Conservation (phyloP, 2,329 filamentous ascomycete species). For the Pestalotiopsis fici region DNA sequence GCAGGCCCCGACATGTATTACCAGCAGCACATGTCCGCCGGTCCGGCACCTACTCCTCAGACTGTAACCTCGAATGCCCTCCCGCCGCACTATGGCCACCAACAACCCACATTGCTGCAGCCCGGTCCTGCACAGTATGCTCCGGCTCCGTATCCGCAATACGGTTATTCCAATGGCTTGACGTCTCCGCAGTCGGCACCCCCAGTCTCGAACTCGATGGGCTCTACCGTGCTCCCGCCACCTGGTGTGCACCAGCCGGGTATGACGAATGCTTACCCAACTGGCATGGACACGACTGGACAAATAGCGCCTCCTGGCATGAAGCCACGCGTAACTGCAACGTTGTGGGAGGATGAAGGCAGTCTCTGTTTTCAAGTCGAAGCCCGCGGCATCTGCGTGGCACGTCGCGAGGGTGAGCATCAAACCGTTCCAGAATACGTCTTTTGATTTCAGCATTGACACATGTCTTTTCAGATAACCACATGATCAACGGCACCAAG, state of each 20-base stretch:
- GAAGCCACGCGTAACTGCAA: slow-evolving; percentile 95
- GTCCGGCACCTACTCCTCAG: slow-evolving; percentile 73
- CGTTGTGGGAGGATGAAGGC: slow-evolving; percentile 96
- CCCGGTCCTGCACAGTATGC: slow-evolving; percentile 71
- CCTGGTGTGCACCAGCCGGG: slow-evolving; percentile 57
- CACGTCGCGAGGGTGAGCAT: slow-evolving; percentile 73
- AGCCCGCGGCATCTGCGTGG: slow-evolving; percentile 93
- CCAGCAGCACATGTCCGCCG: slow-evolving; percentile 74
- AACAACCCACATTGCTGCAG: slow-evolving; percentile 75
- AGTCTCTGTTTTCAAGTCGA: slow-evolving; percentile 98
- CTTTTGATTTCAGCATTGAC: not conserved
- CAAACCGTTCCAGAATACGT: slow-evolving; percentile 24
- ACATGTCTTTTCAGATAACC: slow-evolving; percentile 44
- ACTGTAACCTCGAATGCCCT: slow-evolving; percentile 74
- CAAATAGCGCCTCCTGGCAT: slow-evolving; percentile 90
- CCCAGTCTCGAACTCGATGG: slow-evolving; percentile 72
- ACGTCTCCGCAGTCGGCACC: slow-evolving; percentile 75
- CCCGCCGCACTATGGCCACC: slow-evolving; percentile 74
- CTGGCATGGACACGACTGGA: slow-evolving; percentile 74
- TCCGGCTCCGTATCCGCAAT: slow-evolving; percentile 65
- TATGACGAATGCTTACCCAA: slow-evolving; percentile 57
- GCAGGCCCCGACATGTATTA: slow-evolving; percentile 84
- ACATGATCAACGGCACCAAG: slow-evolving; percentile 99
- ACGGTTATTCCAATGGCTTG: slow-evolving; percentile 75
- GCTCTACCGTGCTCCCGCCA: slow-evolving; percentile 68